These are phyloP conservation scores for Hylodesmum podocarpum DNA, from an alignment of 306 rosid genomes.

Conservation along the genomic window DNA sequence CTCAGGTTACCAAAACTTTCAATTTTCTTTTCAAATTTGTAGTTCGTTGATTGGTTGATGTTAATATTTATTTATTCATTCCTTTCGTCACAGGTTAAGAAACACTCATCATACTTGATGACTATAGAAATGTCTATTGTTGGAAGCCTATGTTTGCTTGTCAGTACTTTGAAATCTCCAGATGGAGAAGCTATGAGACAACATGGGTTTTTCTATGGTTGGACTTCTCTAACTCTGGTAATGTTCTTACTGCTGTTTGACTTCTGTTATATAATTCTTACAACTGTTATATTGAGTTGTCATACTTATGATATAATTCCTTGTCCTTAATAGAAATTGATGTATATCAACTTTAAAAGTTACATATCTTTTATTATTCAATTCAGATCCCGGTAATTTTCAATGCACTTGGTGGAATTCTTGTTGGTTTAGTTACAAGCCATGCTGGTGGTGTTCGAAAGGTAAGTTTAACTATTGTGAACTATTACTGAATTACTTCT, in stretches of 20 bases:
- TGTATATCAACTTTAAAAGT: constrained; percentile 14
- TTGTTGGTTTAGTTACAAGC: constrained; percentile 89
- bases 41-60: neutral
- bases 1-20: constrained; percentile 68
- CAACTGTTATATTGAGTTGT: neutral
- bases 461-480: constrained; percentile 53
- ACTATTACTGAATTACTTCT: constrained; percentile 1
- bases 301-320: no score
- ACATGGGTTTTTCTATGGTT: constrained; percentile 79
- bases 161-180: constrained; percentile 80
- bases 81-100: constrained; percentile 74
- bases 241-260: constrained; percentile 28
- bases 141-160: constrained; percentile 78
- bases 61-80: constrained; percentile 15
- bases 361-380: constrained; percentile 5
- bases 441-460: constrained; percentile 95
- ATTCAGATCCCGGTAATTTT: constrained; percentile 80
- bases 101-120: constrained; percentile 94
- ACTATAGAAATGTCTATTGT: constrained; percentile 94
- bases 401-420: constrained; percentile 96
- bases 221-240: constrained; percentile 89
- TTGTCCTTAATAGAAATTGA: constrained; percentile 15
- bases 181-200: constrained; percentile 83
- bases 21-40: constrained; percentile 9
- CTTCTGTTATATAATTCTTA: constrained; percentile 15